These are phyloP conservation scores for Pichia sp. DNA, from an alignment of 1,139 yeast species.

Conservation along the genomic window DNA sequence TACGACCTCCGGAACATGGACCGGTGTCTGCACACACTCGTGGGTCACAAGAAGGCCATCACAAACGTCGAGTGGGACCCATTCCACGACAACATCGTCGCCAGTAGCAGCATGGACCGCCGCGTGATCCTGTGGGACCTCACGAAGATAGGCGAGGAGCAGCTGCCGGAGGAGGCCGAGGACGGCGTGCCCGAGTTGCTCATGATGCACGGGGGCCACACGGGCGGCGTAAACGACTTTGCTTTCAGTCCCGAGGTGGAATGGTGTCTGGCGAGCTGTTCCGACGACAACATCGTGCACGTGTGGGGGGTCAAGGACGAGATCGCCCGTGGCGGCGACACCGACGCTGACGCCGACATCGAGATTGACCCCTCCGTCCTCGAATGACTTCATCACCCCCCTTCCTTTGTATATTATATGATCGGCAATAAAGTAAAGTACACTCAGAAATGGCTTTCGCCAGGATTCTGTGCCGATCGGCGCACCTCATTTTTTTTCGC, in stretches of 20 bases:
- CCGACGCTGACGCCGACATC: constrained; percentile 29
- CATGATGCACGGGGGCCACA: constrained; percentile 88
- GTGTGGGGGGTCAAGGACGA: constrained; percentile 61
- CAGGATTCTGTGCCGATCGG: no score
- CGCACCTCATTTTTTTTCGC: no score
- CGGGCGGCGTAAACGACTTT: constrained; percentile 69
- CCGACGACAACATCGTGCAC: constrained; percentile 75
- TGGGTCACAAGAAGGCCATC: constrained; percentile 71
- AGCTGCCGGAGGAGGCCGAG: constrained; percentile 66
- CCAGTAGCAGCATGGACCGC: constrained; percentile 69
- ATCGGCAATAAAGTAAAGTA: no score
- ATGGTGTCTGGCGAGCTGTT: constrained; percentile 70
- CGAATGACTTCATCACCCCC: background rate
- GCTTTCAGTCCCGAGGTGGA: constrained; percentile 66
- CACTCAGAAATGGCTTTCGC: no score
- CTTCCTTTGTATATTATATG: background rate
- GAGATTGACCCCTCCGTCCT: constrained; percentile 19
- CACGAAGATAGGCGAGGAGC: constrained; percentile 70
- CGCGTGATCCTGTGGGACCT: constrained; percentile 74
- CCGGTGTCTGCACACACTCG: constrained; percentile 56
- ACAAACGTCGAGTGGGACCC: constrained; percentile 71
- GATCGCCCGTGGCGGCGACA: constrained; percentile 38
- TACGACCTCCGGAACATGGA: constrained; percentile 53
- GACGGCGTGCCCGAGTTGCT: constrained; percentile 79
- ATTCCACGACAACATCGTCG: constrained; percentile 64